A percentile compares a stretch with the other conserved stretches of the same genome.
Conservation (phyloP, 2,329 filamentous ascomycete genomes). For the Arthrobotrys iridis region DNA sequence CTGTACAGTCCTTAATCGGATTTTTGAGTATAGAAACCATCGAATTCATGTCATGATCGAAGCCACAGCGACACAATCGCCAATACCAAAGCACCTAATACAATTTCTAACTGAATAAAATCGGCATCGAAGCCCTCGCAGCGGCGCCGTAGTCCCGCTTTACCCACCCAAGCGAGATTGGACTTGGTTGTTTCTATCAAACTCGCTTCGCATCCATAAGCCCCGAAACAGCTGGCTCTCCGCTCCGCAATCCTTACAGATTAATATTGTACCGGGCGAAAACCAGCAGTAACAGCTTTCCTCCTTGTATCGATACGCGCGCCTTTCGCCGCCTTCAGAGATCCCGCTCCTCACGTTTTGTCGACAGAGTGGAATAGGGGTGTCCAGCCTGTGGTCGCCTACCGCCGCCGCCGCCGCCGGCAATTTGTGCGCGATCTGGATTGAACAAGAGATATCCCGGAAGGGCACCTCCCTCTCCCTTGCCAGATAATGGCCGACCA, state of each 20-base stretch:
- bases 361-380: conserved; percentile 42
- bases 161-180: conserved; percentile 52
- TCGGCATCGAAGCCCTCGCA: conserved; percentile 24
- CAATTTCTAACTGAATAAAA: conserved; percentile 23
- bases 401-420: conserved; percentile 33
- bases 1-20: conserved; percentile 30
- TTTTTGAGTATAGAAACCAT: conserved; percentile 15
- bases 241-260: conserved; percentile 49
- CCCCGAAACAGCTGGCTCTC: conserved; percentile 54
- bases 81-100: not conserved
- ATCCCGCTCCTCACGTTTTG: conserved; percentile 31
- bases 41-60: conserved; percentile 28
- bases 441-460: conserved; percentile 33
- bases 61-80: conserved; percentile 9
- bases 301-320: conserved; percentile 54
- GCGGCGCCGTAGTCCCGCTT: conserved; percentile 44
- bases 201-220: conserved; percentile 51
- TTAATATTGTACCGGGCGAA: conserved; percentile 50
- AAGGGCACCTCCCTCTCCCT: conserved; percentile 41
- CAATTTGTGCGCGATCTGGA: conserved; percentile 52
- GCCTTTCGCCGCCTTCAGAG: conserved; percentile 28
- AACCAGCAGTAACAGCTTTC: conserved; percentile 32
- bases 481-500: conserved; percentile 52
- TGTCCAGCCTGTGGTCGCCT: conserved; percentile 28
- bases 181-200: conserved; percentile 44